Evolutionary conservation across 768 basidiomycete genomes (phyloP), one percentile per base, ranked within the genome.

Genomic region (Mycena metata): DNA sequence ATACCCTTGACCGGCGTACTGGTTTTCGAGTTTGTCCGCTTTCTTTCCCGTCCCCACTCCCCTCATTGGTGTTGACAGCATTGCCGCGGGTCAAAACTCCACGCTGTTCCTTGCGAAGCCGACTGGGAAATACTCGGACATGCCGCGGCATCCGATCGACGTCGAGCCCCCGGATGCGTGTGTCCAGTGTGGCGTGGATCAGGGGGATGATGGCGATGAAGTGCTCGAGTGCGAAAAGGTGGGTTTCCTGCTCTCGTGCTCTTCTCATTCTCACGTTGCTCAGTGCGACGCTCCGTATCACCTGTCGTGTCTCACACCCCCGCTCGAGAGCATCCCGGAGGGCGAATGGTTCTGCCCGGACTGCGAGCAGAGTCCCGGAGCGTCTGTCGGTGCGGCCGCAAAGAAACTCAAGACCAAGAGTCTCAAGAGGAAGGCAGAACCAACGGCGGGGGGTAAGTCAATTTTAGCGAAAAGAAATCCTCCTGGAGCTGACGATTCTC

Each of bases 211-310:
- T 54, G 91, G 89, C 66, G 83, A 86, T 41, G 90, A 72, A 23
- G 70, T 90, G 19, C 81, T 99, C 46, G 96, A 94, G 75, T 99
- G 96, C 74, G 96, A 98, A 77, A 96, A 96, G 88, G 95, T 93
- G 60, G 19, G 70, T 42, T 49, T 57, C 35, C 51, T 54, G 39
- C 15, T 57, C 13, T 33, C 49, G 63, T 21, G 11, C n/a, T 64
- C 47, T 21, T 52, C 12, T 23, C 36, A 42, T 59, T 17, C 43
- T n/a, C 23, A 59, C 62, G 65, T 4, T 39, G 19, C n/a, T 12
- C 69, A 97, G 93, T 99, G 96, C 76, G 96, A 99, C 76, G 84
- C 86, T 47, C 94, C 95, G 1, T 97, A 92, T 78, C 96, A 98
- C 78, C 83, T 93, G 16, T 84, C 83, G 15, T 99, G 96, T 78